Evolutionary conservation across 176 grass and related monocot species (phyloP).

Genomic region (Oryza glaberrima): DNA sequence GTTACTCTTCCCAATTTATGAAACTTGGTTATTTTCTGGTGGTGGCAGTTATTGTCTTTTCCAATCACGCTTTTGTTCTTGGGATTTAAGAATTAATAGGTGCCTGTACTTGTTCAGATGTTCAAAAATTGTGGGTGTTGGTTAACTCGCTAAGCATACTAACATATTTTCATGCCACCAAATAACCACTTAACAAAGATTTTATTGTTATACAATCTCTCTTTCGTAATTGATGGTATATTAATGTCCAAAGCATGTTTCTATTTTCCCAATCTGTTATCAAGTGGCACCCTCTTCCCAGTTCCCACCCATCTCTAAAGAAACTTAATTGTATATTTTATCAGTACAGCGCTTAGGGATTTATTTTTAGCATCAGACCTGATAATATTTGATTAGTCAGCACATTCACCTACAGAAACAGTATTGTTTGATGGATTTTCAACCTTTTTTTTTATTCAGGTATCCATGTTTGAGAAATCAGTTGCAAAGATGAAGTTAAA

Average conservation of each 20-base stretch:
- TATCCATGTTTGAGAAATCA: conserved; percentile 93
- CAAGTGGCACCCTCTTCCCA: neutral
- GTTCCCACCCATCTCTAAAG: neutral
- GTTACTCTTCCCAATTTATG: neutral
- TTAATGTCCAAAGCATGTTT: neutral
- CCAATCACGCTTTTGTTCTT: neutral
- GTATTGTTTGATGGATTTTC: conserved; percentile 1
- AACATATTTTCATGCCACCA: neutral
- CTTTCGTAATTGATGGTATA: neutral
- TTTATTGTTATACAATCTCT: neutral
- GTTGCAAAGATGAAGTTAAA: conserved; percentile 93
- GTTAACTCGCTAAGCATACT: neutral
- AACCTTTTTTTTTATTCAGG: conserved; percentile 50
- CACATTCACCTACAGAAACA: neutral
- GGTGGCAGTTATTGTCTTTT: neutral
- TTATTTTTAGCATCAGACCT: neutral
- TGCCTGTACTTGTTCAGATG: neutral
- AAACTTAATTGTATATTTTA: neutral
- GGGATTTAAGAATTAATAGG: neutral
- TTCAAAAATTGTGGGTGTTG: neutral
- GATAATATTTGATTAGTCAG: neutral
- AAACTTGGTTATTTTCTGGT: neutral
- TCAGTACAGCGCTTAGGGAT: neutral
- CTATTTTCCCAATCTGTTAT: neutral
- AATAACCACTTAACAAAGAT: neutral